phyloP scores from a whole-genome alignment of 306 rosid species.

The Dryas octopetala region DNA sequence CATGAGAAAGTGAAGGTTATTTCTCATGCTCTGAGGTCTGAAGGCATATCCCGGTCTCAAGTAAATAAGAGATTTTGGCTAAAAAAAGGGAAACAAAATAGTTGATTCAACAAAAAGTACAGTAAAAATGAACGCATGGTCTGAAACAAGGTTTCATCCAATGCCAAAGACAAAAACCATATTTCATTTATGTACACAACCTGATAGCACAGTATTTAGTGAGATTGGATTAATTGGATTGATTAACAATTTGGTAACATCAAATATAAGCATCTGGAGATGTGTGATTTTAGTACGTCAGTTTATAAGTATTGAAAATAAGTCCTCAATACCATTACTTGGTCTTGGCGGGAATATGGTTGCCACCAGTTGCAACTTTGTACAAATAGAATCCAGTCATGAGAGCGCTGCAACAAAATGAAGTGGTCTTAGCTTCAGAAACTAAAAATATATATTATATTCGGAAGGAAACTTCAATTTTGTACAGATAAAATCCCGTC shows the following conservation, averaged over 20 bases:
- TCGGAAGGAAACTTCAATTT: neutral
- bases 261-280: slow-evolving; percentile 8
- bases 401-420: slow-evolving; percentile 55
- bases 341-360: slow-evolving; percentile 68
- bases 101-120: neutral
- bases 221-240: slow-evolving; percentile 6
- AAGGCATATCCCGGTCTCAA: too few relatives aligned
- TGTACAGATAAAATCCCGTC: too few relatives aligned
- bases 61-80: too few relatives aligned
- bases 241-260: slow-evolving; percentile 2
- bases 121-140: neutral
- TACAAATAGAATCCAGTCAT: slow-evolving; percentile 73
- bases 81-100: too few relatives aligned
- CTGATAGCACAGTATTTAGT: slow-evolving; percentile 4
- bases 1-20: too few relatives aligned
- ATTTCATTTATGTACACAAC: slow-evolving; percentile 5
- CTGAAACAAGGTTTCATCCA: neutral
- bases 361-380: slow-evolving; percentile 87
- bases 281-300: neutral
- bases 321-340: slow-evolving; percentile 34
- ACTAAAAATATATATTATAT: neutral
- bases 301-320: neutral
- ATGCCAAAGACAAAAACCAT: slow-evolving; percentile 6
- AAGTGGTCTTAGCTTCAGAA: slow-evolving; percentile 3
- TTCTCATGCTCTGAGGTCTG: too few relatives aligned